phyloP scores from a whole-genome alignment of 2,329 filamentous ascomycete species.

The Talaromyces sp. region DNA sequence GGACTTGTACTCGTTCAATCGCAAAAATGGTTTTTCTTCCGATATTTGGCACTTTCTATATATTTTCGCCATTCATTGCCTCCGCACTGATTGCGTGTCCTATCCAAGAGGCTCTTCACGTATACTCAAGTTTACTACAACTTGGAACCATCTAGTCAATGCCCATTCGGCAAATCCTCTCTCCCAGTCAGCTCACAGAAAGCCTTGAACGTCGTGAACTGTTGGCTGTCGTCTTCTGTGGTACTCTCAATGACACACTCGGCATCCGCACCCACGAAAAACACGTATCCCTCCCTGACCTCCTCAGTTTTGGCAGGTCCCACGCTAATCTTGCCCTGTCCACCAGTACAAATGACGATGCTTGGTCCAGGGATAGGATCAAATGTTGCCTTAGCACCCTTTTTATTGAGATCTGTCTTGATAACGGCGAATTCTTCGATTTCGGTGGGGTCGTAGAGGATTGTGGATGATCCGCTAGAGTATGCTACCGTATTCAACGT shows the following conservation, averaged over 20 bases:
- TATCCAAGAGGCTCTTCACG: background rate
- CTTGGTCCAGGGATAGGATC: conserved; percentile 84
- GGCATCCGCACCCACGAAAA: conserved; percentile 83
- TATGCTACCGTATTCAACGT: conserved; percentile 80
- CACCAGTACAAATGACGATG: conserved; percentile 85
- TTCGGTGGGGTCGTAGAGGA: conserved; percentile 80
- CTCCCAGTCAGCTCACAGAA: conserved; percentile 76
- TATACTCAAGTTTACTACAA: background rate
- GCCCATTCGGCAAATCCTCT: conserved; percentile 37
- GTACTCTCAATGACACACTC: conserved; percentile 73
- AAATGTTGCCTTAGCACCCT: conserved; percentile 79
- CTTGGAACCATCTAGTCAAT: conserved; percentile 23
- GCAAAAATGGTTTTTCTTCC: background rate
- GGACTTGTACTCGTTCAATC: background rate
- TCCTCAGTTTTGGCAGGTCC: conserved; percentile 71
- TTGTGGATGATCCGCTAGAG: conserved; percentile 66
- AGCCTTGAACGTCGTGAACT: conserved; percentile 86
- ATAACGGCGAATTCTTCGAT: conserved; percentile 96
- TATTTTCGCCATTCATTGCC: background rate
- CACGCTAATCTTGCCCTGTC: conserved; percentile 78
- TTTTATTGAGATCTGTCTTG: conserved; percentile 67
- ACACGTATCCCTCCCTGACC: conserved; percentile 69
- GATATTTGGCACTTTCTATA: background rate
- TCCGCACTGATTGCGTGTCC: background rate
- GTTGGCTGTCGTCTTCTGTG: conserved; percentile 59